Evolutionary conservation across 805 yeast species (phyloP).

Genomic region (Priceomyces medius): DNA sequence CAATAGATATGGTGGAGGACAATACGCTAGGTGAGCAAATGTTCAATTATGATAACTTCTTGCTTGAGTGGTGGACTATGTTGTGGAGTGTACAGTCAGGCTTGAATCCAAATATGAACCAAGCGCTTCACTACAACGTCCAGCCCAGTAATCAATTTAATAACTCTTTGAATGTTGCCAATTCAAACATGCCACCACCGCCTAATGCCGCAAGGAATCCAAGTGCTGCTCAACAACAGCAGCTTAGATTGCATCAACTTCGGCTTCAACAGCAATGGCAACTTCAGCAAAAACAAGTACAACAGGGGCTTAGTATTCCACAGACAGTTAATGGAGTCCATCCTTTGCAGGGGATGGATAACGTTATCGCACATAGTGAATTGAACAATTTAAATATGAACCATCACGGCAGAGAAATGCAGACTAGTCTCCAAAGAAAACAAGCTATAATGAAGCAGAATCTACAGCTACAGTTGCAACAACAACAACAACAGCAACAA

Average conservation of each 20-base stretch:
- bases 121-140: conserved; percentile 11
- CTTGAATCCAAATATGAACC: conserved; percentile 34
- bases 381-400: neutral
- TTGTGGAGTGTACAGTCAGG: conserved; percentile 50
- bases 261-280: conserved; percentile 17
- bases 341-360: neutral
- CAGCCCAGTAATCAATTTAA: neutral
- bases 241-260: conserved; percentile 26
- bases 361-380: neutral
- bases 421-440: neutral
- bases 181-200: conserved; percentile 8
- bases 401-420: neutral
- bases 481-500: conserved; percentile 30
- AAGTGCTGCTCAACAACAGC: conserved; percentile 20
- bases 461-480: conserved; percentile 4
- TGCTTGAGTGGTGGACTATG: conserved; percentile 58
- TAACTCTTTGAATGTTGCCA: neutral
- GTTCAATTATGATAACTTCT: conserved; percentile 36
- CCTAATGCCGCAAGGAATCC: conserved; percentile 9
- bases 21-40: neutral
- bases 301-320: neutral
- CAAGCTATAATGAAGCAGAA: neutral
- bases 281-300: conserved; percentile 22
- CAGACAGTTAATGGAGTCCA: neutral
- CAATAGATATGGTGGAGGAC: neutral